A percentile compares a stretch with the other conserved stretches of the same genome.
phyloP scores from a whole-genome alignment of 2,329 filamentous ascomycete species.

The Kalmusia sp. region DNA sequence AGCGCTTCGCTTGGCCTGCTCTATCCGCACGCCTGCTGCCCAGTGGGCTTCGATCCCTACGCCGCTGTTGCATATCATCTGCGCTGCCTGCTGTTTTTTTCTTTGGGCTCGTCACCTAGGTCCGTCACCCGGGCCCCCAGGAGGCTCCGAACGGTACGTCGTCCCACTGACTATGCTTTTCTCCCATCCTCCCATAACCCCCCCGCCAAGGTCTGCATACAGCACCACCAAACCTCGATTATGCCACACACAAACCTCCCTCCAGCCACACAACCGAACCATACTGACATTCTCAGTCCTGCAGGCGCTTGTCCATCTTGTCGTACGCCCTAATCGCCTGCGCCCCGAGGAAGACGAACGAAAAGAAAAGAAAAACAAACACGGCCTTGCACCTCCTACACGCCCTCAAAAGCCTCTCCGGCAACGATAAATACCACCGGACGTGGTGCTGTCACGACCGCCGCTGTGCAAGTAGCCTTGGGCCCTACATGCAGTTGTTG shows the following conservation, averaged over 20 bases:
- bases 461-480: constrained; percentile 11
- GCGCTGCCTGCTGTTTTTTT: constrained; percentile 26
- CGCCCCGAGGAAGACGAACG: not conserved
- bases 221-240: constrained; percentile 11
- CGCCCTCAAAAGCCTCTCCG: not conserved
- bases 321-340: not conserved
- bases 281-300: constrained; percentile 3
- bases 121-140: constrained; percentile 37
- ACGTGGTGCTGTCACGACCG: constrained; percentile 2
- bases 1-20: constrained; percentile 34
- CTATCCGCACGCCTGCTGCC: constrained; percentile 22
- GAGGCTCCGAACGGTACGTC: constrained; percentile 28
- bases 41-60: constrained; percentile 39
- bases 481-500: constrained; percentile 43
- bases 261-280: not conserved
- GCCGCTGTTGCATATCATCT: constrained; percentile 45
- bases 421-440: not conserved
- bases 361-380: constrained; percentile 6
- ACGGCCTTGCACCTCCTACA: not conserved
- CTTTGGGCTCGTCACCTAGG: constrained; percentile 40
- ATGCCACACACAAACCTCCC: not conserved
- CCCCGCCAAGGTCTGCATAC: constrained; percentile 16
- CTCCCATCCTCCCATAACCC: constrained; percentile 17
- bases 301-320: not conserved
- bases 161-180: constrained; percentile 8